Conservation (phyloP, 1,284 basidiomycete genomes). For the Vanrija sp. region DNA sequence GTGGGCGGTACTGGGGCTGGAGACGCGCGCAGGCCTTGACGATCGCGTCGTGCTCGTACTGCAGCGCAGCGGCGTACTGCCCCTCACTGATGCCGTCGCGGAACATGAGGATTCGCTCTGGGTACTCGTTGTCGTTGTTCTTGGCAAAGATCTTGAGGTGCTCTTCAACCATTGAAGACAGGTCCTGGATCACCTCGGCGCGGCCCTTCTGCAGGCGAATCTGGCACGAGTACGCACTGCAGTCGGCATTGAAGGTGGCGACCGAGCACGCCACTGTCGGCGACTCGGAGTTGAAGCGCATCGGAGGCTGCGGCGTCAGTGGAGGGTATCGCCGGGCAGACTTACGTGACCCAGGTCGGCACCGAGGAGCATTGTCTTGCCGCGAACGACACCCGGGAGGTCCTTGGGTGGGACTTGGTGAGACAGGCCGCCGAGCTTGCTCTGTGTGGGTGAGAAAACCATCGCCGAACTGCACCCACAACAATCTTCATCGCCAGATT, state of each 20-base stretch:
- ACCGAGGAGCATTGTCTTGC: conserved; percentile 38
- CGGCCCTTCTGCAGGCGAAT: conserved; percentile 50
- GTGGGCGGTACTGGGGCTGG: conserved; percentile 23
- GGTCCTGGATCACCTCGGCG: conserved; percentile 35
- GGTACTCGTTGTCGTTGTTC: conserved; percentile 36
- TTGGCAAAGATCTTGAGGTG: conserved; percentile 39
- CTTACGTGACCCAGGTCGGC: conserved; percentile 43
- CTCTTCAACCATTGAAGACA: conserved; percentile 36
- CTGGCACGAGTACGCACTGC: conserved; percentile 47
- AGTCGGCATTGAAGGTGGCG: conserved; percentile 45
- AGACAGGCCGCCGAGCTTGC: conserved; percentile 52
- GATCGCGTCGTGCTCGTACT: conserved; percentile 47
- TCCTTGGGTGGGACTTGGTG: conserved; percentile 38
- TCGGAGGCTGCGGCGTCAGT: conserved; percentile 25
- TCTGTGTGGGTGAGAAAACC: conserved; percentile 22
- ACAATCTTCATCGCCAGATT: conserved; percentile 45
- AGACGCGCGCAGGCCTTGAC: conserved; percentile 31
- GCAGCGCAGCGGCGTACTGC: conserved; percentile 49
- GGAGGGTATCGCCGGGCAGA: neutral
- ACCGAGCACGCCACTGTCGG: conserved; percentile 51
- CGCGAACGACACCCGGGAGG: conserved; percentile 36
- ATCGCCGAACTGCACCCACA: conserved; percentile 12
- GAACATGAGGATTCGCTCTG: conserved; percentile 48
- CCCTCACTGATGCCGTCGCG: conserved; percentile 53
- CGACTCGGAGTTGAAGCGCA: conserved; percentile 33